Evolutionary conservation across 1,139 yeast species (phyloP).

Genomic region (Blastobotrys proliferans): DNA sequence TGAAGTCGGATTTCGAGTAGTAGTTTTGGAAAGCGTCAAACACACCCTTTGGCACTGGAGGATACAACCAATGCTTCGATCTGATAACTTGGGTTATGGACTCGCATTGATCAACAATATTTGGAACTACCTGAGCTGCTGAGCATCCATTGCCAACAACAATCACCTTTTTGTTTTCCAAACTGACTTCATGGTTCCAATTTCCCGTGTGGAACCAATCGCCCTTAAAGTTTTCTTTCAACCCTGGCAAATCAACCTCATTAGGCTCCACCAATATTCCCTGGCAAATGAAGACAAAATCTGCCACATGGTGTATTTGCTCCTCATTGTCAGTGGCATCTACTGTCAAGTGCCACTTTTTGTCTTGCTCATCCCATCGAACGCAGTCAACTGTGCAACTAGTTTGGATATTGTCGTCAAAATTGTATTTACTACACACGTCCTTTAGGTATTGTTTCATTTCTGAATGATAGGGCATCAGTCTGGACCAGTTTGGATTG

Average conservation of each 20-base stretch:
- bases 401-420: conserved; percentile 20
- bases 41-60: conserved; percentile 8
- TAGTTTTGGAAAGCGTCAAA: neutral
- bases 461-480: conserved; percentile 26
- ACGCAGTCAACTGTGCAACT: conserved; percentile 22
- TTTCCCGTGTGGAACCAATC: conserved; percentile 25
- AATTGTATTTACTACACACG: conserved; percentile 24
- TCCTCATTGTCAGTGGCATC: conserved; percentile 26
- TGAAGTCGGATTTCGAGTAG: conserved; percentile 14
- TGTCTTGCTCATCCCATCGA: conserved; percentile 26
- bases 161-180: conserved; percentile 26
- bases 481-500: conserved; percentile 28
- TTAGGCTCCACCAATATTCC: conserved; percentile 27
- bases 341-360: conserved; percentile 24
- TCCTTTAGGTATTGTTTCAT: conserved; percentile 24
- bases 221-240: conserved; percentile 31
- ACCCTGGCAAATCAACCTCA: conserved; percentile 25
- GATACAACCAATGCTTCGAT: conserved; percentile 21
- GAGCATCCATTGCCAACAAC: conserved; percentile 32
- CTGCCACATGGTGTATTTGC: conserved; percentile 16
- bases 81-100: conserved; percentile 22
- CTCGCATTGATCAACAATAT: conserved; percentile 17
- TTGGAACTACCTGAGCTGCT: conserved; percentile 33
- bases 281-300: conserved; percentile 23
- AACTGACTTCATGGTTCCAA: conserved; percentile 25